Base-by-base conservation (phyloP, 2,329 filamentous ascomycete genomes). In the Colletotrichum lindemuthianum region DNA sequence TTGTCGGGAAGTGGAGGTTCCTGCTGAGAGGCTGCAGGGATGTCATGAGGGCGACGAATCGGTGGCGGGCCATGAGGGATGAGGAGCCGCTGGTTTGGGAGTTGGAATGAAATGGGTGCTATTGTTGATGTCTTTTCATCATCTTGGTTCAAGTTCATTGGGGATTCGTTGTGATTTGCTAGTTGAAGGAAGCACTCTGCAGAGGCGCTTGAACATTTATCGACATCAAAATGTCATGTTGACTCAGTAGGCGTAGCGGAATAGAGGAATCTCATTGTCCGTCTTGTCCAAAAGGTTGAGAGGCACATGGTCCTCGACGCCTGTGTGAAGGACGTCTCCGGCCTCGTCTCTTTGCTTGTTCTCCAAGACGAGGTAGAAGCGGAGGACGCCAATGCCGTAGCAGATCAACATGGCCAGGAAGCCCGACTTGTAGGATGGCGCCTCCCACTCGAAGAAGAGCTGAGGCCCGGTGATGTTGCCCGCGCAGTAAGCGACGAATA, bases 381-480 rank as follows among this genome's bases (percentile, higher is more conserved):
- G 32, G 9, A 60, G 34, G 6, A n/a, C 85, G 24, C 47, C 54
- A 8, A 59, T 10, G 11, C 54, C 34, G 8, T 52, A 63, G 13
- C 53, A 47, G 16, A 63, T 47, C 57, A 88, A 73, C 0, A 86
- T 86, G 9, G 81, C 80, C 1, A 81, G 79, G 13, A 91, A 75
- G 2, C 87, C 88, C 0, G 84, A 84, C 4, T 78, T 79, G 68
- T 91, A 91, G 3, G 74, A 72, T 0, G 88, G 88, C 0, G 85
- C 84, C 60, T 90, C 86, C 7, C 78, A 77, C 8, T 81, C 76
- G 65, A 78, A 82, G 76, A 91, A 91, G 0, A 91, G 78, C 0
- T 90, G 74, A 0, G 88, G 89, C 0, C 88, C 89, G 70, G 91
- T 81, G 56, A 91, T 90, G 72, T 91, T 90, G 5, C 89, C 89